Evolutionary conservation across 805 yeast genomes (phyloP), one percentile per base, ranked within the genome.

Genomic region (Starmerella sirachaensis): DNA sequence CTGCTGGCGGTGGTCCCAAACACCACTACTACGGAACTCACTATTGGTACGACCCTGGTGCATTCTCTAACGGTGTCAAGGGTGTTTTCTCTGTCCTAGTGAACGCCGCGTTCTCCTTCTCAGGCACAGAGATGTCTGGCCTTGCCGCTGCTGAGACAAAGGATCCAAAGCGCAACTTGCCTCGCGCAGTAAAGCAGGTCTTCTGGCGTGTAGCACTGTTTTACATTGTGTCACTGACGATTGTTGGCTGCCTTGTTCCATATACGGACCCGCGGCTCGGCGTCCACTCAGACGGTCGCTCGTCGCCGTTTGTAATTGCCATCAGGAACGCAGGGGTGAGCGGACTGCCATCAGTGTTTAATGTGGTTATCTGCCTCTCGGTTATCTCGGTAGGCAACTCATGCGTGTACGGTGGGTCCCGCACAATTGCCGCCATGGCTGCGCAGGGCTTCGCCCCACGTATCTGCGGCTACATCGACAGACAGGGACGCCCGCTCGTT

Each of bases 151-250:
- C 86, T 7, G 93, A 81, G 57, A 66, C 83, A 18, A 68, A 59
- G 24, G 71, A 78, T 56, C 88, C 91, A 31, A 64, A 78, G 49
- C 65, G 64, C 38, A 60, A 79, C 2, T 66, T 79, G 38, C 91
- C 88, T 25, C 66, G 68, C 35, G 86, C 88, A 29, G 72, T 78
- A 42, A 80, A 79, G 58, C 86, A 81, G 61, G 83, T 79, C 3
- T 78, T 82, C 61, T 80, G 88, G 86, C 69, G 91, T 60, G 76
- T 81, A 40, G 61, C 76, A 12, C 57, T 78, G 48, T 80, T 81
- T 55, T 82, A 82, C 61, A 65, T 82, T 55, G 61, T 68, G 9
- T 65, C 76, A 44, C 69, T 60, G 54, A 74, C 60, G 40, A 64
- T 68, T 48, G 70, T 65, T 49, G 78, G 85, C 29, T 72, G 79